A percentile compares a stretch with the other conserved stretches of the same genome.
These are phyloP conservation scores for Tylopilus orsonianus DNA, from an alignment of 1,284 basidiomycete species.

Conservation along the genomic window DNA sequence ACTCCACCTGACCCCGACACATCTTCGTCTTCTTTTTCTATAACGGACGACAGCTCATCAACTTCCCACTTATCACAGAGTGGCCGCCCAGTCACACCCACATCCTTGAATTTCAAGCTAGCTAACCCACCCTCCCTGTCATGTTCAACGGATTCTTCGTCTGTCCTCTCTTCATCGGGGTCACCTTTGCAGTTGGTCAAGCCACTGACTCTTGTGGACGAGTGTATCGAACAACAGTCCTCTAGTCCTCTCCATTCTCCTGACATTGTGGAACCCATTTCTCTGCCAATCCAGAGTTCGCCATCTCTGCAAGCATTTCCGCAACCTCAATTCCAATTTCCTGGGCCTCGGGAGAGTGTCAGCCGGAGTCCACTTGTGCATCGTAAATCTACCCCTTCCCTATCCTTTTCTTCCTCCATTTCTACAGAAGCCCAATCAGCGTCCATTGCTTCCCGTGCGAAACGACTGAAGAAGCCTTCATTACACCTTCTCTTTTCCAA, in stretches of 20 bases:
- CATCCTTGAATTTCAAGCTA: constrained; percentile 38
- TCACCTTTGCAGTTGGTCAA: constrained; percentile 35
- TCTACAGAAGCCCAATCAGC: constrained; percentile 27
- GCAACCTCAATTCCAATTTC: constrained; percentile 42
- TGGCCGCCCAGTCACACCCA: constrained; percentile 38
- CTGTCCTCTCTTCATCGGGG: constrained; percentile 43
- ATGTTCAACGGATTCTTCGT: constrained; percentile 47
- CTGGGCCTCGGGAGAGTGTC: constrained; percentile 35
- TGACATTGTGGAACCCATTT: constrained; percentile 29
- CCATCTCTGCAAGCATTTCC: constrained; percentile 12
- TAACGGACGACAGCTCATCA: constrained; percentile 34
- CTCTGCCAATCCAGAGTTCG: constrained; percentile 30
- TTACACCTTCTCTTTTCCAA: constrained; percentile 54
- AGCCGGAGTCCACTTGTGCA: constrained; percentile 34
- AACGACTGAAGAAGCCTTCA: constrained; percentile 53
- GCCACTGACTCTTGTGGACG: constrained; percentile 27
- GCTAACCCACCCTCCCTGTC: constrained; percentile 42
- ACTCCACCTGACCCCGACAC: constrained; percentile 22
- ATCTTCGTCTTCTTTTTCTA: constrained; percentile 25
- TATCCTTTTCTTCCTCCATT: constrained; percentile 36
- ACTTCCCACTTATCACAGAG: constrained; percentile 29
- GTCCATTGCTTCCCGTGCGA: constrained; percentile 34
- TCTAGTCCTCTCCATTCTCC: constrained; percentile 24
- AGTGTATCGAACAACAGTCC: constrained; percentile 20
- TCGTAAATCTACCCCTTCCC: constrained; percentile 40